These are phyloP conservation scores for Teratosphaeria nubilosa DNA, from an alignment of 2,329 filamentous ascomycete genomes.

Conservation along the genomic window DNA sequence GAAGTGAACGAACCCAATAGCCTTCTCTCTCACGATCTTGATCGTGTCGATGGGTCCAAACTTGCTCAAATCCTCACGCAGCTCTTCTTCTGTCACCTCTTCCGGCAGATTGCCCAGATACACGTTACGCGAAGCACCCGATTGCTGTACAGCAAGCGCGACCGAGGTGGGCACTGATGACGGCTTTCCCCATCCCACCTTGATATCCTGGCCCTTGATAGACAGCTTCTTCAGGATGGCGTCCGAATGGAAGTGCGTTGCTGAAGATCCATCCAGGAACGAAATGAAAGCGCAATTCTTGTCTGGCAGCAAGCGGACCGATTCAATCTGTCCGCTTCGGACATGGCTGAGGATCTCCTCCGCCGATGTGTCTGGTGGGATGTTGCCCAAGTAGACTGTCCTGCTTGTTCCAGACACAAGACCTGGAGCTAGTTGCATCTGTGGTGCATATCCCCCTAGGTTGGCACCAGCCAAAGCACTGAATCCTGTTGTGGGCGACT, in stretches of 20 bases:
- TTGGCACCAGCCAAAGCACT: constrained; percentile 45
- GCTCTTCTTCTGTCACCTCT: constrained; percentile 80
- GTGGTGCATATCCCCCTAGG: constrained; percentile 27
- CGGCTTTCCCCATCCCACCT: constrained; percentile 98
- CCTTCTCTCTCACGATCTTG: constrained; percentile 96
- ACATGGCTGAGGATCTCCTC: constrained; percentile 97
- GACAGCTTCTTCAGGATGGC: constrained; percentile 99
- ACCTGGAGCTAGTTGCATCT: constrained; percentile 49
- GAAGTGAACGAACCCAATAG: constrained; percentile 95
- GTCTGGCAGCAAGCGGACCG: constrained; percentile 89
- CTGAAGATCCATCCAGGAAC: constrained; percentile 93
- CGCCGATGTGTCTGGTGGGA: constrained; percentile 91
- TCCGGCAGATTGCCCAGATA: constrained; percentile 91
- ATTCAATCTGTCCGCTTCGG: constrained; percentile 95
- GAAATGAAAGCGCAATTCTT: constrained; percentile 99
- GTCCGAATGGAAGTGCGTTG: constrained; percentile 98
- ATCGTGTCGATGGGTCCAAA: constrained; percentile 95
- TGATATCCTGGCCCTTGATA: constrained; percentile 98
- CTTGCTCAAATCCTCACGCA: constrained; percentile 89
- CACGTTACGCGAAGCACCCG: constrained; percentile 90
- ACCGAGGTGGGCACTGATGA: constrained; percentile 97
- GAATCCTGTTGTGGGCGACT: constrained; percentile 73
- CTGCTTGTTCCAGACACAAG: constrained; percentile 84
- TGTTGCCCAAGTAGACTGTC: constrained; percentile 95
- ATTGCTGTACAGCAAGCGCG: constrained; percentile 94